These are phyloP conservation scores for Myriosclerotinia curreyana DNA, from an alignment of 2,329 filamentous ascomycete species.

Conservation along the genomic window DNA sequence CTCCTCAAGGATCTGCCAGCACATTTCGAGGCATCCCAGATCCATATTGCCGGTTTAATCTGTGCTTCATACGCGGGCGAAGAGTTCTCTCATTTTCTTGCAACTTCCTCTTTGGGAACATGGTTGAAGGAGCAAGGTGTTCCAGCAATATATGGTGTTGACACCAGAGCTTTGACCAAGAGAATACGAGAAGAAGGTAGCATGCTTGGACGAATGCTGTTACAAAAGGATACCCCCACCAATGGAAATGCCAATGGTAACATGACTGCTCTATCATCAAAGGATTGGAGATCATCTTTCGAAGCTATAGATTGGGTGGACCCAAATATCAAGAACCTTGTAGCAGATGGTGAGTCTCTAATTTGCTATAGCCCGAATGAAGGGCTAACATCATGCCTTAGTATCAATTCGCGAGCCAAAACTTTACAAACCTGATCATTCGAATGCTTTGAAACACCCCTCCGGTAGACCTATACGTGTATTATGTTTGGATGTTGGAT, in stretches of 20 bases:
- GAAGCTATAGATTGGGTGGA: conserved; percentile 85
- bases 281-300: conserved; percentile 56
- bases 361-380: conserved; percentile 26
- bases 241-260: conserved; percentile 45
- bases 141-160: conserved; percentile 91
- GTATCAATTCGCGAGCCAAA: conserved; percentile 87
- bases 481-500: conserved; percentile 90
- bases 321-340: conserved; percentile 89
- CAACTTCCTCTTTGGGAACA: conserved; percentile 81
- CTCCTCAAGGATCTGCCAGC: conserved; percentile 82
- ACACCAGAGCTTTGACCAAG: conserved; percentile 92
- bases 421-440: conserved; percentile 73
- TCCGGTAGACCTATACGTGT: conserved; percentile 85
- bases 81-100: conserved; percentile 92
- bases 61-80: conserved; percentile 90
- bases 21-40: conserved; percentile 88
- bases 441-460: conserved; percentile 75
- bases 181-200: conserved; percentile 90
- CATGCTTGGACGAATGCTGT: conserved; percentile 88
- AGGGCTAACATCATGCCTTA: conserved; percentile 49
- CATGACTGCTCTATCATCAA: conserved; percentile 42
- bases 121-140: conserved; percentile 97
- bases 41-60: conserved; percentile 90
- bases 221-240: conserved; percentile 57
- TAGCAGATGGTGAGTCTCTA: conserved; percentile 77